phyloP scores from a whole-genome alignment of 306 rosid genomes.

The Rubus parviflorus region DNA sequence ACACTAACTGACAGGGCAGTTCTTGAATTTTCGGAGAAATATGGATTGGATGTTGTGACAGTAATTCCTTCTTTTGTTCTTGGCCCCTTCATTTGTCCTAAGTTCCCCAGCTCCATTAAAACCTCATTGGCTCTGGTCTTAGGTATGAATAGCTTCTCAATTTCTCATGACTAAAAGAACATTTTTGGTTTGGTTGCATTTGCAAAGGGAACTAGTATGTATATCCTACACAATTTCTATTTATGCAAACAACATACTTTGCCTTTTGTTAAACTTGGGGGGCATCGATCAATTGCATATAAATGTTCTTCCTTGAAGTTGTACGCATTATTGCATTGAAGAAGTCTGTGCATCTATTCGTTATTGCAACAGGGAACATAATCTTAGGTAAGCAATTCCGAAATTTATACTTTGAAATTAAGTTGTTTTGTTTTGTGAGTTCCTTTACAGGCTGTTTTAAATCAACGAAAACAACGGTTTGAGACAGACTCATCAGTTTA shows the following conservation, averaged over 20 bases:
- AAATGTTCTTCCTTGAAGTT: neutral
- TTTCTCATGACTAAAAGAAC: neutral
- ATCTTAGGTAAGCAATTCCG: neutral
- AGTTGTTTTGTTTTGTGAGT: too few species aligned
- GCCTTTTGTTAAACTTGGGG: neutral
- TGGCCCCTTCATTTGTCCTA: slow-evolving; percentile 70
- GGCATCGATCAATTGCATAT: neutral
- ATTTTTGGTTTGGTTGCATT: neutral
- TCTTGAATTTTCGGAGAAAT: slow-evolving; percentile 47
- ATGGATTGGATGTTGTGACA: slow-evolving; percentile 61
- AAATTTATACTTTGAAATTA: too few species aligned
- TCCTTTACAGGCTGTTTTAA: too few species aligned
- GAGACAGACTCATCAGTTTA: too few species aligned
- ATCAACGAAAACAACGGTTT: too few species aligned
- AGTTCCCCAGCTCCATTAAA: slow-evolving; percentile 40
- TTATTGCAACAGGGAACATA: too few species aligned
- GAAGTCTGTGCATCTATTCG: too few species aligned
- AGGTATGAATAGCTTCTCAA: slow-evolving; percentile 28
- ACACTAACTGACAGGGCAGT: slow-evolving; percentile 58
- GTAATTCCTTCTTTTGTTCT: slow-evolving; percentile 45
- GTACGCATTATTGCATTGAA: too few species aligned
- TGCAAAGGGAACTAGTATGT: too few species aligned
- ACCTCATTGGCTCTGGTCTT: slow-evolving; percentile 14
- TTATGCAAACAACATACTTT: too few species aligned
- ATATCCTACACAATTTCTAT: too few species aligned